Conservation (phyloP, 2,329 filamentous ascomycete species). For the Fusarium pseudocircinatum region DNA sequence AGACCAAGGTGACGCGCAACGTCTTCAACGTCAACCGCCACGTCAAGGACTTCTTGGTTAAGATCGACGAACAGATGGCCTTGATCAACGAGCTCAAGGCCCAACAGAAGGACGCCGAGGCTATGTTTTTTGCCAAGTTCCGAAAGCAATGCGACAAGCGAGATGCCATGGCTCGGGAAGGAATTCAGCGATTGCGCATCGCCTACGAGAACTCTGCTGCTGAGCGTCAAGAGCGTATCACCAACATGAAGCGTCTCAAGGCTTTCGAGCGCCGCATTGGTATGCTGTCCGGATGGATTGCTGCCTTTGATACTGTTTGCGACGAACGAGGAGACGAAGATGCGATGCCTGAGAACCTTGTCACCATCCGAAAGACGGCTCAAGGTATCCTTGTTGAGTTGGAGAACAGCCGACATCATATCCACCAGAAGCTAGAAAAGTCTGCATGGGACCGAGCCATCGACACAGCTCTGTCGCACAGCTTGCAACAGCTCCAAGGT, state of each 20-base stretch:
- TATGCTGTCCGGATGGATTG: constrained; percentile 90
- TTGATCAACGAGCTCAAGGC: constrained; percentile 95
- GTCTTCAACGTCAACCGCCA: constrained; percentile 99
- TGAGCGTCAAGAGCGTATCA: constrained; percentile 82
- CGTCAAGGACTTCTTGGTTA: constrained; percentile 98
- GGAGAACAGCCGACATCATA: constrained; percentile 88
- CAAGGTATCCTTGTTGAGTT: constrained; percentile 89
- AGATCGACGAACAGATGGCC: constrained; percentile 98
- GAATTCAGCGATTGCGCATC: constrained; percentile 78
- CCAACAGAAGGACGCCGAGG: constrained; percentile 90
- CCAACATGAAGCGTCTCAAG: constrained; percentile 82
- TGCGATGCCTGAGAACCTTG: constrained; percentile 73
- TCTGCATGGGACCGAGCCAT: constrained; percentile 88
- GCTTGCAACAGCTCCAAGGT: constrained; percentile 80
- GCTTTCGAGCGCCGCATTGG: constrained; percentile 86
- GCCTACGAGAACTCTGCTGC: constrained; percentile 83
- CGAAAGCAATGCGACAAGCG: constrained; percentile 90
- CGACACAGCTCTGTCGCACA: constrained; percentile 88
- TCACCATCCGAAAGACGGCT: constrained; percentile 85
- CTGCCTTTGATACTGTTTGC: constrained; percentile 86
- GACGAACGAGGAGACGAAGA: constrained; percentile 66
- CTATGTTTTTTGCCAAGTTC: constrained; percentile 85
- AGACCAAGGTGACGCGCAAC: constrained; percentile 99
- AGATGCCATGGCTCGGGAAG: constrained; percentile 78
- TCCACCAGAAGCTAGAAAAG: constrained; percentile 83